Evolutionary conservation across 179 eudicot species (phyloP), one percentile per base, ranked within the genome.

Genomic region (Vitellaria paradoxa): DNA sequence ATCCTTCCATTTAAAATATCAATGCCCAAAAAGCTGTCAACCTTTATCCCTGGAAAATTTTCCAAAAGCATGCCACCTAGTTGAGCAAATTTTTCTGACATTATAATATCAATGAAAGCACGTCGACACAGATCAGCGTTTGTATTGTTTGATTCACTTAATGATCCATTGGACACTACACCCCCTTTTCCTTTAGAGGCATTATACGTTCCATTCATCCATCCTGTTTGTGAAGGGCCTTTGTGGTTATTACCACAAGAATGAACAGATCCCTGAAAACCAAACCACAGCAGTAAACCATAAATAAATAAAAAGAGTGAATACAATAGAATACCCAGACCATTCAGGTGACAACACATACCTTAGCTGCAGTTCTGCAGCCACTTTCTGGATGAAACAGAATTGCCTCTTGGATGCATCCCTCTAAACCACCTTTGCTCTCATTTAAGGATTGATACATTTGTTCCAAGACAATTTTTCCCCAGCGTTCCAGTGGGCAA

Each of bases 1-100:
- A 96, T 86, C 87, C 89, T 88, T 65, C 87, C 77, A 80, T 86
- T 73, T 73, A 93, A 77, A 57, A 18, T 55, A 82, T 81, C 78
- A 70, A 92, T 80, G 75, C 89, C 97, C 73, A 91, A 75, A 75
- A 91, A n/a, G 71, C 82, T 91, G 63, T 85, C 90, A 68, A 85
- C 79, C 70, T 89, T 89, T 65, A 89, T 72, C 59, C 93, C 99
- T 53, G 83, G 82, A 71, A 95, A 90, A 85, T 89, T 91, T 81
- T 86, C 84, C 65, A 85, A 70, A 61, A 96, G 89, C 46, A 92
- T 78, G 75, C 86, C 82, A 84, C 91, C 86, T 55, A 96, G 76
- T 23, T 88, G 87, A 67, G 91, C 82, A 82, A 96, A 96, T 74
- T 89, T 87, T 70, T 90, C 91, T 42, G 98, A 91, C 78, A 76